Base-by-base conservation (phyloP, 495 filamentous ascomycete genomes). In the Penicillium subrubescens region DNA sequence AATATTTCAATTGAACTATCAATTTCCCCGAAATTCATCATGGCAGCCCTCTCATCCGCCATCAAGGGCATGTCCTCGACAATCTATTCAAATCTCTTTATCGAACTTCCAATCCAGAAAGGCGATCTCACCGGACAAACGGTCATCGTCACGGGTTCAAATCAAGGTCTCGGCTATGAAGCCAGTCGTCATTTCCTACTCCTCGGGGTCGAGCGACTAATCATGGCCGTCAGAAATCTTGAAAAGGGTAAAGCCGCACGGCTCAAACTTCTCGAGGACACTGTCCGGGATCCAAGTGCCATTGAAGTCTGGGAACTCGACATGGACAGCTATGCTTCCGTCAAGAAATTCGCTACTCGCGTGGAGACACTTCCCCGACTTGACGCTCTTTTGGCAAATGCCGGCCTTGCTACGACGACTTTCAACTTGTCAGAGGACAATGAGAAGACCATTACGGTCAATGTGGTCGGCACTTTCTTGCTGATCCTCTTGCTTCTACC, bases 111-210 rank as follows among this genome's bases (percentile, higher is more conserved):
- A n/a, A 8, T 63, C 19, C 61, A 54, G 12, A 27, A 58, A 14
- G 61, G 41, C 0, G 44, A 63, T 7, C 55, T 71, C 62, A 57
- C 65, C 5, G 73, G 70, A 48, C 69, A 85, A 59, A 87, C 81
- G 3, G 73, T 84, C 48, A 78, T 87, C 34, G 75, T 87, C 11
- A 83, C 85, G 0, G 85, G 85, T 7, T 71, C 81, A 31, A 88
- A 86, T 60, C 67, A 64, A 10, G 84, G 85, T 15, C 66, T 85
- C 2, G 83, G 83, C 1, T 67, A 76, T 7, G 82, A 85, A 64
- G 74, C 82, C 14, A 75, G 77, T 23, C 72, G 74, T 6, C 81
- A 83, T 59, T 67, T 83, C 44, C 65, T 74, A 5, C 72, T 72
- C 3, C 75, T 82, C 1, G 67, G 69, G 0, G 82, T 77, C 2